Evolutionary conservation across 148 eudicot genomes (phyloP), one percentile per base, ranked within the genome.

Genomic region (Polygonum aviculare): DNA sequence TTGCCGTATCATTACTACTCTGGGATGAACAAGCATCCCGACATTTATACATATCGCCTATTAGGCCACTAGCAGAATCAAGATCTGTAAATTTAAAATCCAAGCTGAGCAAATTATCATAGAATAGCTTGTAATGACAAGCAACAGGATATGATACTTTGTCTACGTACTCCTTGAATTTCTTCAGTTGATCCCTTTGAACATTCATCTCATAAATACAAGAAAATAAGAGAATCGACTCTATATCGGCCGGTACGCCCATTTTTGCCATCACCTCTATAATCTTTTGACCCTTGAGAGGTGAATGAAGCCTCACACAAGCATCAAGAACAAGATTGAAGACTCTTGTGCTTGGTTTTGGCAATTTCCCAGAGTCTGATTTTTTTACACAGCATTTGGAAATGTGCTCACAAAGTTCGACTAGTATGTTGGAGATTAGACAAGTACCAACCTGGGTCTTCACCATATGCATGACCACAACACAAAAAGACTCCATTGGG

Each of bases 281-380:
- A 60, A 92, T 80, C 70, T 85, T 87, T 26, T 87, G 87, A 65
- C 90, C 97, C 76, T 88, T 95, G 31, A 89, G 80, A 72, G 88
- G 77, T 48, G 90, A 82, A 63, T 84, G 80, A 79, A 77, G 83
- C 76, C 80, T 88, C 69, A 86, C 81, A 86, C 96, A 92, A 76
- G 91, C 91, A 84, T 90, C 86, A 59, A 95, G 87, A 85, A 92
- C 85, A 80, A 95, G 89, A 78, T 92, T 95, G 74, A 92, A 95
- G 45, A 89, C 76, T 77, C 78, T 73, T 3, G 91, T 86, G 77
- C 83, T 85, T 49, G 91, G 96, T 78, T 82, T 89, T 47, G 77
- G 73, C 35, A 78, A 78, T 78, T 16, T 79, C 80, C 8, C 75
- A 31, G 72, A 51, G 51, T 76, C 79, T 51, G 88, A 79, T 62